phyloP scores from a whole-genome alignment of 306 rosid genomes.

The Cucumis cinereus region DNA sequence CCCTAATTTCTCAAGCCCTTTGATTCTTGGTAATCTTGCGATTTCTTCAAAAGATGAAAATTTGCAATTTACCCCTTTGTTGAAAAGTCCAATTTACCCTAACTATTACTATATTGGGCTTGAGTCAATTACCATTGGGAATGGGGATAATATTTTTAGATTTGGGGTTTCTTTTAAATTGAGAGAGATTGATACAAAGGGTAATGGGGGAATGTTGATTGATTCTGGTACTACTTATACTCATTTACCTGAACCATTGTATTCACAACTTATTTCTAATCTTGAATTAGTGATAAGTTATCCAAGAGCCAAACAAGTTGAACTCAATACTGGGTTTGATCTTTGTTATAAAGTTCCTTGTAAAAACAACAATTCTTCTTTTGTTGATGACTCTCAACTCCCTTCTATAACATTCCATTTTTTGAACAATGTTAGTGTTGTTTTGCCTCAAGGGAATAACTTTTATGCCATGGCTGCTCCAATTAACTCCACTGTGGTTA shows the following conservation, averaged over 20 bases:
- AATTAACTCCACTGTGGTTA: constrained; percentile 27
- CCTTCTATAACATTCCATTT: constrained; percentile 37
- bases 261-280: constrained; percentile 29
- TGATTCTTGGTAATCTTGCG: constrained; percentile 29
- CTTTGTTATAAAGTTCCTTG: constrained; percentile 34
- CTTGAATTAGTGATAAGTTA: constrained; percentile 21
- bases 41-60: constrained; percentile 20
- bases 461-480: constrained; percentile 48
- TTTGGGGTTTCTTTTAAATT: constrained; percentile 19
- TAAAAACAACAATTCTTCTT: background rate
- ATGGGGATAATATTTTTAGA: background rate
- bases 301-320: constrained; percentile 31
- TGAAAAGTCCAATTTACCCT: constrained; percentile 33
- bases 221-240: constrained; percentile 54
- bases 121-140: constrained; percentile 25
- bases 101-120: constrained; percentile 38
- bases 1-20: constrained; percentile 42
- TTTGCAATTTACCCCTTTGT: constrained; percentile 37
- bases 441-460: constrained; percentile 26
- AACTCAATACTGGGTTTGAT: constrained; percentile 30
- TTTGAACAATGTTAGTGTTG: constrained; percentile 27
- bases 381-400: constrained; percentile 5
- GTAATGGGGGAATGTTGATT: constrained; percentile 42
- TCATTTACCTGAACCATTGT: constrained; percentile 37
- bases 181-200: constrained; percentile 33